Conservation (phyloP, 2,329 filamentous ascomycete species). For the Trichophyton simii region DNA sequence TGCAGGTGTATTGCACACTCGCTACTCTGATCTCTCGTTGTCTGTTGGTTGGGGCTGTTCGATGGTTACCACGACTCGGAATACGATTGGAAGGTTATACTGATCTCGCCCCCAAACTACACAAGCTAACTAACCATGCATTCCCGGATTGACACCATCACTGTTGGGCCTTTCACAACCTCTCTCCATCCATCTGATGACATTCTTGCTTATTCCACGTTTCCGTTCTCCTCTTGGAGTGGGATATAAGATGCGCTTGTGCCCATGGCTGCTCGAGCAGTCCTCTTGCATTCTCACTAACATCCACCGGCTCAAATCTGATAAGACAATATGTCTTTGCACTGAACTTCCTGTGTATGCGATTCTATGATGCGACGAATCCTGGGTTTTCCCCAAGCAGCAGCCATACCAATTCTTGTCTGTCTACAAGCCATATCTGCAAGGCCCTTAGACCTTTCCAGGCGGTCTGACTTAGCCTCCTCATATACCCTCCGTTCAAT, state of each 20-base stretch:
- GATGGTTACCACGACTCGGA: not conserved
- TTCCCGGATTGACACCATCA: not conserved
- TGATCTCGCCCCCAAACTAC: conserved; percentile 2
- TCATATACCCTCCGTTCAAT: not conserved
- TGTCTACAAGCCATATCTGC: not conserved
- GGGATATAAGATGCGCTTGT: not conserved
- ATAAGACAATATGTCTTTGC: not conserved
- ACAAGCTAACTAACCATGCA: not conserved
- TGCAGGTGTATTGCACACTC: not conserved
- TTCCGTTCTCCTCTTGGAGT: not conserved
- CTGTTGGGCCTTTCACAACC: not conserved
- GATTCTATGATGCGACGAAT: not conserved
- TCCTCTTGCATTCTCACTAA: not conserved
- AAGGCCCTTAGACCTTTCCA: not conserved
- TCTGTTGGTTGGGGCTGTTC: conserved; percentile 1
- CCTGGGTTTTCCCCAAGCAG: not conserved
- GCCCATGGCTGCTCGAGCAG: not conserved
- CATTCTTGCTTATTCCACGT: not conserved
- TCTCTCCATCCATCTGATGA: not conserved
- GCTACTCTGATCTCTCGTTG: not conserved
- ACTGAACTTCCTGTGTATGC: not conserved
- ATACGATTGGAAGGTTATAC: not conserved
- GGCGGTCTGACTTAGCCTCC: not conserved
- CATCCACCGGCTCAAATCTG: no score
- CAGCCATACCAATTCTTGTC: not conserved